phyloP scores from a whole-genome alignment of 1,284 basidiomycete genomes.

The Naganishia sp. region DNA sequence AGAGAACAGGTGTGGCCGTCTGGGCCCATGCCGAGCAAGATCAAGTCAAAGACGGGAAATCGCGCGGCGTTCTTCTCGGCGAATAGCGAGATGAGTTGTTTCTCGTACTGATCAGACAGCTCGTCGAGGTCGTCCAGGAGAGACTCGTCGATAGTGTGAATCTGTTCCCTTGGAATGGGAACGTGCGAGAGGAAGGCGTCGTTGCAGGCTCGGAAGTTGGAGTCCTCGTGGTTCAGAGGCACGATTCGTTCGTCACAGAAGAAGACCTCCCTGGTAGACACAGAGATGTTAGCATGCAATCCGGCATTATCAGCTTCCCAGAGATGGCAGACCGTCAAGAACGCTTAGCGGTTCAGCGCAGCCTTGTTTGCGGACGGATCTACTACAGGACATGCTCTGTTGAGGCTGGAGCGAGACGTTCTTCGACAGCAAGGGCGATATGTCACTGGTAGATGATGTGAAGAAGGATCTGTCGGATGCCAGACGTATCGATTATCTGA shows the following conservation, averaged over 20 bases:
- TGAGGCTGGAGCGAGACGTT: too few species aligned
- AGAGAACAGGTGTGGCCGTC: slow-evolving; percentile 97
- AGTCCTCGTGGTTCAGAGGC: slow-evolving; percentile 87
- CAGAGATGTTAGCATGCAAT: background rate
- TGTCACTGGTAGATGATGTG: too few species aligned
- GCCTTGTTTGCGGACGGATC: too few species aligned
- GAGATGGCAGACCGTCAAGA: too few species aligned
- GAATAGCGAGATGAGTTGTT: slow-evolving; percentile 87
- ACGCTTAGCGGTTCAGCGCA: too few species aligned
- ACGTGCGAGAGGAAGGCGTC: slow-evolving; percentile 82
- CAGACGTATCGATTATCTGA: too few species aligned
- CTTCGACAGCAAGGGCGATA: too few species aligned
- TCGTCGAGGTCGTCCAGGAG: slow-evolving; percentile 74
- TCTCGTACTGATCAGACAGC: slow-evolving; percentile 88
- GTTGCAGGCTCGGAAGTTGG: slow-evolving; percentile 82
- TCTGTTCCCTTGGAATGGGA: slow-evolving; percentile 69
- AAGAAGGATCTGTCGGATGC: too few species aligned
- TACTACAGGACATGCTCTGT: too few species aligned
- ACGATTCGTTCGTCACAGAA: slow-evolving; percentile 97
- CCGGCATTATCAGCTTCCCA: too few species aligned
- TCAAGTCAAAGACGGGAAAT: slow-evolving; percentile 92
- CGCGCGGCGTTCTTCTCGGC: slow-evolving; percentile 84
- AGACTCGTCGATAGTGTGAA: slow-evolving; percentile 81
- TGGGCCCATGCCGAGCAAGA: slow-evolving; percentile 88
- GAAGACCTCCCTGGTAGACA: slow-evolving; percentile 80